phyloP scores from a whole-genome alignment of 441 rosid genomes.

The Populus trichocarpa region DNA sequence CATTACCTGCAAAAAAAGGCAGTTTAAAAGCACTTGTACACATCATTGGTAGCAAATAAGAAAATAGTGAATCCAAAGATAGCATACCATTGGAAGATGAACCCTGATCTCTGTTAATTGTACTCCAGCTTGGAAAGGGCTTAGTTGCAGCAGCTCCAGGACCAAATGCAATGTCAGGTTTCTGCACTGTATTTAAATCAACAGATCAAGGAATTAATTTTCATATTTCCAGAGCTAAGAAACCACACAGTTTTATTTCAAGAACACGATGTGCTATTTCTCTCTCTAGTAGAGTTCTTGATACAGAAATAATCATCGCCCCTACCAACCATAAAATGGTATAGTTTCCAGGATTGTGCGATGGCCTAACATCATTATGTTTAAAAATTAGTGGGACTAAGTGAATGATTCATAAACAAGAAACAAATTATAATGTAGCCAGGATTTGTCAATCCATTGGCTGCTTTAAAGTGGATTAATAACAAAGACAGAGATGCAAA shows the following conservation, averaged over 20 bases:
- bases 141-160: constrained; percentile 44
- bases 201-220: constrained; percentile 10
- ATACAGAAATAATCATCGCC: neutral
- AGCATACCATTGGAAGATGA: constrained; percentile 23
- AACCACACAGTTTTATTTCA: neutral
- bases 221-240: neutral
- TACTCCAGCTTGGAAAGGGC: constrained; percentile 24
- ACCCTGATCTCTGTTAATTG: constrained; percentile 24
- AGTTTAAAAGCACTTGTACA: constrained; percentile 3
- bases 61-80: neutral
- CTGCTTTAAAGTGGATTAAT: neutral
- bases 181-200: constrained; percentile 36
- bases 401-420: neutral
- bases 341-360: neutral
- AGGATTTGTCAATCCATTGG: neutral
- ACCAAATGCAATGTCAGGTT: constrained; percentile 66
- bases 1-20: constrained; percentile 36
- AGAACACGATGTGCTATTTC: neutral
- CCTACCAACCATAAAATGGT: neutral
- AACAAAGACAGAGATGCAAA: neutral
- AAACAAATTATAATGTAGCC: neutral
- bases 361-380: neutral
- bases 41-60: constrained; percentile 1
- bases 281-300: neutral
- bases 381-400: constrained; percentile 1